These are phyloP conservation scores for Aquanectria penicillioides DNA, from an alignment of 2,329 filamentous ascomycete genomes.

Conservation along the genomic window DNA sequence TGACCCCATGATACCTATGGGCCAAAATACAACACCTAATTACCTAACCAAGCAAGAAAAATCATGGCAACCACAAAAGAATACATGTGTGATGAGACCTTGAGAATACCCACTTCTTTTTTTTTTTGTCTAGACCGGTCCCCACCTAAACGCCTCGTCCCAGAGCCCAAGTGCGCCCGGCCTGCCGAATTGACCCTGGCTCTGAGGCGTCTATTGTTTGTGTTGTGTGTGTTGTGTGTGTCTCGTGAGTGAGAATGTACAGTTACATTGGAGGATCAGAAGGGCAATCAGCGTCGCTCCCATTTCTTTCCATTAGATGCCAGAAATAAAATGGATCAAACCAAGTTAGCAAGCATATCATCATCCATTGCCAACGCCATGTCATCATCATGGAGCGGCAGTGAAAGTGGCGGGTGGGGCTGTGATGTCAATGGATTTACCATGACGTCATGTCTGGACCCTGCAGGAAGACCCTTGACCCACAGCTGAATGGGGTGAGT, in stretches of 20 bases:
- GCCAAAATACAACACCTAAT: not conserved
- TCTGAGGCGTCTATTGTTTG: constrained; percentile 1
- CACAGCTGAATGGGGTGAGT: constrained; percentile 23
- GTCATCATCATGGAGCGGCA: constrained; percentile 38
- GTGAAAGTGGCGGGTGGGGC: constrained; percentile 13
- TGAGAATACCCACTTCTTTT: not conserved
- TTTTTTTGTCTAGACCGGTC: constrained; percentile 19
- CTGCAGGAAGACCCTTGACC: constrained; percentile 41
- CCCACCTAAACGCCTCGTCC: constrained; percentile 5
- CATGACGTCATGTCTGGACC: constrained; percentile 29
- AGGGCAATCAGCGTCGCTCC: constrained; percentile 27
- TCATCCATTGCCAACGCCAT: constrained; percentile 35
- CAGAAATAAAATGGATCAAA: constrained; percentile 27
- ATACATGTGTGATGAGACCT: constrained; percentile 3
- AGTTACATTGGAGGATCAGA: constrained; percentile 28
- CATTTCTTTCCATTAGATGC: constrained; percentile 26
- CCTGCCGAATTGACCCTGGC: constrained; percentile 29
- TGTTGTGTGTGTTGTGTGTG: constrained; percentile 10
- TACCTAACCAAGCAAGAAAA: constrained; percentile 4
- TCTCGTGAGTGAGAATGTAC: constrained; percentile 19
- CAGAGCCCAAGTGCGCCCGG: constrained; percentile 17
- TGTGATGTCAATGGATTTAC: constrained; percentile 42
- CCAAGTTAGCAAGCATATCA: constrained; percentile 18
- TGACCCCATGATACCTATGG: constrained; percentile 23
- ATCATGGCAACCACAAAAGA: not conserved